phyloP scores from a whole-genome alignment of 306 rosid species.

The Malus orientalis region DNA sequence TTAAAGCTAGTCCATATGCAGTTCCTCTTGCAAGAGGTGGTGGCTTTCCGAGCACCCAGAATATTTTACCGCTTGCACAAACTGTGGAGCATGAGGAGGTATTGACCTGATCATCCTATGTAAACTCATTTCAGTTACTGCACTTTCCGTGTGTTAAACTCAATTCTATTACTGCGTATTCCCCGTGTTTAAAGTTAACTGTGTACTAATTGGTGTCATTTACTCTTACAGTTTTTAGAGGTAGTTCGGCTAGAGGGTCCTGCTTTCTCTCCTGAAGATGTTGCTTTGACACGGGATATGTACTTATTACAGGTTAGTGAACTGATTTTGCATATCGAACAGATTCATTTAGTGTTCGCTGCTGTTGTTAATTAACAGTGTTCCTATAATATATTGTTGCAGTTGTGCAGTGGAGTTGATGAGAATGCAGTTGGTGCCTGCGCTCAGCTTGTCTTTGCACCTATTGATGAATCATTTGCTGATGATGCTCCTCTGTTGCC shows the following conservation, averaged over 20 bases:
- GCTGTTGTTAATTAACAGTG: not conserved
- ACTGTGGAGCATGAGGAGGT: slow-evolving; percentile 96
- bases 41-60: slow-evolving; percentile 82
- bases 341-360: not conserved
- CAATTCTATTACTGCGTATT: not conserved
- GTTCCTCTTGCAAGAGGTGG: slow-evolving; percentile 86
- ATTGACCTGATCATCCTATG: not conserved
- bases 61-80: slow-evolving; percentile 83
- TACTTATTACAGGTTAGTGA: slow-evolving; percentile 64
- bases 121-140: not conserved
- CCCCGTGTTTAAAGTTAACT: not conserved
- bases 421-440: slow-evolving; percentile 84
- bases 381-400: slow-evolving; percentile 8
- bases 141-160: not conserved
- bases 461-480: slow-evolving; percentile 91
- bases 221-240: slow-evolving; percentile 58
- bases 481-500: slow-evolving; percentile 90
- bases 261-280: slow-evolving; percentile 85
- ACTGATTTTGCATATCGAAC: not conserved
- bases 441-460: slow-evolving; percentile 96
- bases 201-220: not conserved
- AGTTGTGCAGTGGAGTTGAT: slow-evolving; percentile 91
- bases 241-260: slow-evolving; percentile 97
- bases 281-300: slow-evolving; percentile 84
- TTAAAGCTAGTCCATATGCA: slow-evolving; percentile 74